A percentile compares a stretch with the other conserved stretches of the same genome.
Conservation (phyloP, 1,139 yeast genomes). For the Candida smagusa region DNA sequence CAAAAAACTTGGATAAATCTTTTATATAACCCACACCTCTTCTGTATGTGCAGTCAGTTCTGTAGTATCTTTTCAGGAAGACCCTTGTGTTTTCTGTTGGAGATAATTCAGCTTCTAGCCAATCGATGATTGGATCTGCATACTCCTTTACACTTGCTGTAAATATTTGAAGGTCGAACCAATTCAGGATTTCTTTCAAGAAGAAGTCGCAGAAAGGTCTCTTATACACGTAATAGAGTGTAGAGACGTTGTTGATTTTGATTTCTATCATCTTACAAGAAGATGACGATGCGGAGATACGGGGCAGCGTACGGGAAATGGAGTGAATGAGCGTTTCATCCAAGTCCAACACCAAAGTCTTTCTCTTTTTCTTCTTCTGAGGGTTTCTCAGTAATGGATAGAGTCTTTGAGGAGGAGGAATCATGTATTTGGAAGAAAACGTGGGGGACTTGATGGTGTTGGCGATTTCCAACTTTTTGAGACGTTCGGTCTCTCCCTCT, state of each 20-base stretch:
- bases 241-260: constrained; percentile 62
- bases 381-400: constrained; percentile 45
- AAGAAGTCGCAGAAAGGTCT: constrained; percentile 90
- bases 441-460: constrained; percentile 60
- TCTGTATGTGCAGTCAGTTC: constrained; percentile 75
- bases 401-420: constrained; percentile 47
- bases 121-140: constrained; percentile 95
- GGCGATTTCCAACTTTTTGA: constrained; percentile 31
- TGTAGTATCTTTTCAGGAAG: constrained; percentile 66
- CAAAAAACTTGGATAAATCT: constrained; percentile 58
- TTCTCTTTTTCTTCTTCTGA: constrained; percentile 37
- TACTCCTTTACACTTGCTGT: constrained; percentile 94
- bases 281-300: constrained; percentile 42
- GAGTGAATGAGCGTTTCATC: constrained; percentile 96
- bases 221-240: constrained; percentile 85
- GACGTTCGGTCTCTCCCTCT: constrained; percentile 3
- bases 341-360: constrained; percentile 79
- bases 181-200: constrained; percentile 69
- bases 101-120: constrained; percentile 51
- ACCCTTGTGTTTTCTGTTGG: constrained; percentile 19
- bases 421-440: constrained; percentile 43
- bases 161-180: constrained; percentile 88
- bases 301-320: constrained; percentile 59
- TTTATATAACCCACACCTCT: constrained; percentile 86
- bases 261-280: constrained; percentile 78